phyloP scores from a whole-genome alignment of 805 yeast species.

The Candida manassasensis region DNA sequence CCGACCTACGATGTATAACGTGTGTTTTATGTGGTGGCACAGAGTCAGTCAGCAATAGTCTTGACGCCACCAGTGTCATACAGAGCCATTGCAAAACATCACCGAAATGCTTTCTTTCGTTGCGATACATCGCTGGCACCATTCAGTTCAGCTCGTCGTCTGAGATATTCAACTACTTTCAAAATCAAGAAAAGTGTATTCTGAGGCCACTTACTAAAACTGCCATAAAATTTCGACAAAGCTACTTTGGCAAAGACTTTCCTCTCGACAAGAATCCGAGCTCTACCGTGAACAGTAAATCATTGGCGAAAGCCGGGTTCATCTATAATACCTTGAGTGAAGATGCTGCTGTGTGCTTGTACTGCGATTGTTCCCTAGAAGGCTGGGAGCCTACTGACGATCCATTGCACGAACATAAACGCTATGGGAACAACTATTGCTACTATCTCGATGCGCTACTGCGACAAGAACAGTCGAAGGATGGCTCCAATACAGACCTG shows the following conservation, averaged over 20 bases:
- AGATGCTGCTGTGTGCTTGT: constrained; percentile 32
- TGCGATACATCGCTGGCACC: neutral
- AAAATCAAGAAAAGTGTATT: neutral
- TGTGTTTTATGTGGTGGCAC: constrained; percentile 53
- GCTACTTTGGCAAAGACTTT: constrained; percentile 33
- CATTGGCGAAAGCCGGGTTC: constrained; percentile 44
- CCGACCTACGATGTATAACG: constrained; percentile 45
- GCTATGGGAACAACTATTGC: constrained; percentile 18
- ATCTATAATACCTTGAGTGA: constrained; percentile 29
- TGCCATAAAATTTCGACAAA: constrained; percentile 28
- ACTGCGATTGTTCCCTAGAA: constrained; percentile 24
- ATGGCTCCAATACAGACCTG: neutral
- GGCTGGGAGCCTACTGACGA: constrained; percentile 62
- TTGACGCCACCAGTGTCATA: neutral
- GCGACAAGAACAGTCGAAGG: neutral
- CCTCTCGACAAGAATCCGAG: constrained; percentile 45
- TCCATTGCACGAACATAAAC: constrained; percentile 54
- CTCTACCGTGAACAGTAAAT: constrained; percentile 35
- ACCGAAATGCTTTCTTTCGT: neutral
- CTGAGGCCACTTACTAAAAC: constrained; percentile 22
- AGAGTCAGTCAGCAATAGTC: constrained; percentile 7
- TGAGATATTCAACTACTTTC: neutral
- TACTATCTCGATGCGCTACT: constrained; percentile 19
- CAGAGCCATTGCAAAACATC: neutral
- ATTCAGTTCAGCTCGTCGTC: neutral